Conservation (phyloP, 2,329 filamentous ascomycete genomes). For the Byssothecium circinans region DNA sequence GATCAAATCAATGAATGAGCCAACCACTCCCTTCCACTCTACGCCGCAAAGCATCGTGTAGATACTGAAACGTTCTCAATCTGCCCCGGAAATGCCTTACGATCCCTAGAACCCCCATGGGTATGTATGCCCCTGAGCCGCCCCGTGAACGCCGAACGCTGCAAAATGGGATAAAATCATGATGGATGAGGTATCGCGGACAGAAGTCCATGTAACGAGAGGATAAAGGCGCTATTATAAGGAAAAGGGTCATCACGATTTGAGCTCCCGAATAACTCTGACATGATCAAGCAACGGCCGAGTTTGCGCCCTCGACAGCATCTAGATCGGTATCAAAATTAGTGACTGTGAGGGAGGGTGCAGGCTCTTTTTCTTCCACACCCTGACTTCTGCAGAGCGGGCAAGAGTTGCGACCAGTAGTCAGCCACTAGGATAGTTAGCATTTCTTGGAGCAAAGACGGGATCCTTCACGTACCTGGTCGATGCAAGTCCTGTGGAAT, state of each 20-base stretch:
- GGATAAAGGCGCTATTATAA: not conserved
- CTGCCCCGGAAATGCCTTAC: not conserved
- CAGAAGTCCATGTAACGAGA: not conserved
- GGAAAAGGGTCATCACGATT: conserved; percentile 2
- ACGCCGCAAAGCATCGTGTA: not conserved
- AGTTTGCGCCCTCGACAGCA: not conserved
- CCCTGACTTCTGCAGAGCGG: conserved; percentile 63
- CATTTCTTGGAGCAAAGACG: not conserved
- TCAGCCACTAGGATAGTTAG: conserved; percentile 60
- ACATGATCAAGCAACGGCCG: not conserved
- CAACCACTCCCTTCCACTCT: not conserved
- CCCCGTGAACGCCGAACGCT: conserved; percentile 23
- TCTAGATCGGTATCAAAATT: conserved; percentile 5
- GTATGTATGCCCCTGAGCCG: conserved; percentile 3
- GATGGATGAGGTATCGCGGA: conserved; percentile 12
- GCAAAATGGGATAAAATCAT: conserved; percentile 7
- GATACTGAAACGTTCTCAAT: not conserved
- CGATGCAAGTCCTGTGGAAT: conserved; percentile 70
- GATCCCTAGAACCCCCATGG: conserved; percentile 5
- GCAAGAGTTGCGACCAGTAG: conserved; percentile 66
- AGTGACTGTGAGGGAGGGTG: conserved; percentile 2
- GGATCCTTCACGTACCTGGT: conserved; percentile 57
- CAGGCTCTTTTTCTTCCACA: conserved; percentile 52
- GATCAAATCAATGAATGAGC: not conserved
- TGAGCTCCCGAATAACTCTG: not conserved